Evolutionary conservation across 352 stramenopile genomes (phyloP), one percentile per base, ranked within the genome.

Genomic region (Globisporangium ultimum): DNA sequence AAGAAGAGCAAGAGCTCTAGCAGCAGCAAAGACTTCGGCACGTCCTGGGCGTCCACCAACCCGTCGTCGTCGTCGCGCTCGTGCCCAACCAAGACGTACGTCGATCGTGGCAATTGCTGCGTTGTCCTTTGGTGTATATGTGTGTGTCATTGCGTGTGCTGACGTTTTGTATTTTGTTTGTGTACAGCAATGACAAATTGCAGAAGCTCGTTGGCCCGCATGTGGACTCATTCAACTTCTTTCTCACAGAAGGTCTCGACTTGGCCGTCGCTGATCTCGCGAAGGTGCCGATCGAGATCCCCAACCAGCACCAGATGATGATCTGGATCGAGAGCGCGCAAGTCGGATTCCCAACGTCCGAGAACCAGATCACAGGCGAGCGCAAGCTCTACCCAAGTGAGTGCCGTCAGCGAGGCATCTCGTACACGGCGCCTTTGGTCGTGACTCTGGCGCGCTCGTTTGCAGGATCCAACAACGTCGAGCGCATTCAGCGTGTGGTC

Each of bases 201-300:
- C 80, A 91, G 62, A 87, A 90, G 65, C 84, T 99, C 45, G 95
- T 98, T 47, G 78, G 82, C 51, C 96, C 96, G n/a, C 97, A 99
- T 72, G 80, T 99, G 45, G 93, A 99, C 56, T 98, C 92, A 52
- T 99, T 99, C 79, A 97, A 99, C 73, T 99, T 97, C 63, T 98
- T 99, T 63, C 71, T 99, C 6, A 93, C 96, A 18, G 83, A 98
- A 42, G 97, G 97, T n/a, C 74, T 99, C 18, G 60, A 88, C 46
- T 70, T 96, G 34, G 97, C 95, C 4, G 87, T 99, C 21, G 78
- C 87, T 34, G 89, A 98, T 71, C 88, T 99, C 48, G 67, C 70
- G 38, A 88, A 91, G 28, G 74, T 96, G 48, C 90, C 98, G 53
- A 70, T 99, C 5, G 77, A 97, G 66, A 66, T 98, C 56, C 74